Evolutionary conservation across 345 rosid species (phyloP).

Genomic region (Citrus mangshanensis): DNA sequence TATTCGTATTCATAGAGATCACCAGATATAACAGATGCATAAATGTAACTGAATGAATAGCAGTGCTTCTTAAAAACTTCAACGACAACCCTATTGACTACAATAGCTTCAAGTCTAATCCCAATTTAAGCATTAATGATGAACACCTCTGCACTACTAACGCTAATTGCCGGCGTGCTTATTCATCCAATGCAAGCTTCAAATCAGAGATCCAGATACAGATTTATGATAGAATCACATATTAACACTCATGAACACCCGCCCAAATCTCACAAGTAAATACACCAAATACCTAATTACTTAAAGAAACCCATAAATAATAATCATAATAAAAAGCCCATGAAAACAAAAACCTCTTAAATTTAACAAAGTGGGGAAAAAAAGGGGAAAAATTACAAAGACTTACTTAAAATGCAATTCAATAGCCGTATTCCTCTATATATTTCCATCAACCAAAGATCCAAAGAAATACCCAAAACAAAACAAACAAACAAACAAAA

Average conservation of each 20-base stretch:
- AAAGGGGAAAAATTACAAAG: not conserved
- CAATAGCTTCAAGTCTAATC: not conserved
- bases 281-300: not conserved
- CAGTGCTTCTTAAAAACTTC: not conserved
- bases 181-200: not conserved
- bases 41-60: not conserved
- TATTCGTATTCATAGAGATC: not conserved
- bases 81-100: not conserved
- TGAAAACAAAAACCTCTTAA: not conserved
- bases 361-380: not conserved
- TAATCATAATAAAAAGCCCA: not conserved
- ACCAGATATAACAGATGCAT: not conserved
- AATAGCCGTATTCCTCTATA: not conserved
- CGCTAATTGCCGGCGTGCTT: not conserved
- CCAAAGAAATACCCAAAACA: not conserved
- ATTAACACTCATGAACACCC: not conserved
- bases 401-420: not conserved
- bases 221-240: constrained; percentile 1
- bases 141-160: not conserved
- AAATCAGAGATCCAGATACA: not conserved
- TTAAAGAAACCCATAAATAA: not conserved
- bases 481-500: not conserved
- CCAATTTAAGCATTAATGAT: not conserved
- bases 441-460: not conserved
- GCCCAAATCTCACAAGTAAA: not conserved